Conservation (phyloP, 257 asterid species). For the Misopates orontium region DNA sequence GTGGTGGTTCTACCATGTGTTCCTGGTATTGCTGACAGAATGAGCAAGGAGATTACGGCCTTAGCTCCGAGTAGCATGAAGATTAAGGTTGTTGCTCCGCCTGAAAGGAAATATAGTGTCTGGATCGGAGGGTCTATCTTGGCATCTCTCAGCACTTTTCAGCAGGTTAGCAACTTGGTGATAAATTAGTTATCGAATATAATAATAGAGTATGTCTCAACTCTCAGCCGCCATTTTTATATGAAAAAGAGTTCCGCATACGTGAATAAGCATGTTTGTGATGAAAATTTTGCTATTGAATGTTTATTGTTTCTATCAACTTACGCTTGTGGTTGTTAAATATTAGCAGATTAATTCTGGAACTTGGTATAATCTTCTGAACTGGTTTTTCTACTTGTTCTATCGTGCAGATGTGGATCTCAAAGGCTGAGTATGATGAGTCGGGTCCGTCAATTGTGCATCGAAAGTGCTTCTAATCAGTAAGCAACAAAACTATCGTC, state of each 20-base stretch:
- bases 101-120: too few relatives aligned
- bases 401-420: slow-evolving; percentile 49
- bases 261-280: too few relatives aligned
- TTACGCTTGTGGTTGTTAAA: background rate
- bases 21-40: slow-evolving; percentile 46
- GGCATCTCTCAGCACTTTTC: too few relatives aligned
- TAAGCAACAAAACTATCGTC: slow-evolving; percentile 17
- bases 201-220: too few relatives aligned
- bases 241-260: too few relatives aligned
- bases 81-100: too few relatives aligned
- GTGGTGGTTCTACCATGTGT: slow-evolving; percentile 53
- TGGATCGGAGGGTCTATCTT: too few relatives aligned
- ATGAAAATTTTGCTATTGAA: too few relatives aligned
- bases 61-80: too few relatives aligned
- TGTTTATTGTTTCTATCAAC: too few relatives aligned
- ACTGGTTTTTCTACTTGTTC: background rate
- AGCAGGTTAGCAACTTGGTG: slow-evolving; percentile 35
- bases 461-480: slow-evolving; percentile 52
- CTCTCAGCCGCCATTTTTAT: too few relatives aligned
- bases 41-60: slow-evolving; percentile 52
- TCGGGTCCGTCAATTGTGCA: slow-evolving; percentile 49
- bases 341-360: background rate
- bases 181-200: too few relatives aligned
- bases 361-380: background rate
- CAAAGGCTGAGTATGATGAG: slow-evolving; percentile 47